Evolutionary conservation across 257 asterid genomes (phyloP), one percentile per base, ranked within the genome.

Genomic region (Ajuga chamaepitys): DNA sequence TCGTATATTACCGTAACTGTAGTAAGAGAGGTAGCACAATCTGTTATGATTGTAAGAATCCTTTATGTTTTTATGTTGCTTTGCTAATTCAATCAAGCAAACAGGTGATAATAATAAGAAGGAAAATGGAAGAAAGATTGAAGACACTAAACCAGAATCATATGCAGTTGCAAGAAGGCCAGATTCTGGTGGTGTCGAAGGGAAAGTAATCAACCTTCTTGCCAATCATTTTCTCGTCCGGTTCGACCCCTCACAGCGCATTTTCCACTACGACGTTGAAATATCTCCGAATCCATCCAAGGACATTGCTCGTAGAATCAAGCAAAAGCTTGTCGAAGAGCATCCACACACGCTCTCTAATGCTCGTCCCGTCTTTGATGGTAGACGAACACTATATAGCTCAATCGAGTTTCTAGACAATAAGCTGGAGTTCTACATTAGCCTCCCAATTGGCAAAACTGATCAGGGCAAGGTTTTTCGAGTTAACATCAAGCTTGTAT

Each of bases 181-280:
- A 13, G 99, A 93, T 55, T 80, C 82, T 47, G 99, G 99, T 64
- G 99, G 99, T 40, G 78, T 80, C 4, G 95, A 89, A 80, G 99
- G 99, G 73, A 79, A 63, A 25, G 83, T 72, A 7, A 67, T 93
- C 50, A 71, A 81, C 65, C 92, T 93, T 14, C 82, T 93, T 47
- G 96, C 97, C 16, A 93, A 93, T 71, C 99, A 93, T 86, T 93
- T 89, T 78, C 68, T 77, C 42, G 97, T 93, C 59, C 71, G 77
- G 21, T 88, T 89, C 61, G 88, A 86, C 62, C 85, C 88, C 17
- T 77, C 85, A 0, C 95, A 86, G 48, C 56, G 42, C 21, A 76
- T 93, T 32, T 93, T 87, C 73, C 99, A 93, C n/a, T 93, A 93
- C 59, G 95, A 93, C 60, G 92, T 93, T 6, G 97, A 85, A 40